phyloP scores from a whole-genome alignment of 2,329 filamentous ascomycete species.

The Nigrospora oryzae region DNA sequence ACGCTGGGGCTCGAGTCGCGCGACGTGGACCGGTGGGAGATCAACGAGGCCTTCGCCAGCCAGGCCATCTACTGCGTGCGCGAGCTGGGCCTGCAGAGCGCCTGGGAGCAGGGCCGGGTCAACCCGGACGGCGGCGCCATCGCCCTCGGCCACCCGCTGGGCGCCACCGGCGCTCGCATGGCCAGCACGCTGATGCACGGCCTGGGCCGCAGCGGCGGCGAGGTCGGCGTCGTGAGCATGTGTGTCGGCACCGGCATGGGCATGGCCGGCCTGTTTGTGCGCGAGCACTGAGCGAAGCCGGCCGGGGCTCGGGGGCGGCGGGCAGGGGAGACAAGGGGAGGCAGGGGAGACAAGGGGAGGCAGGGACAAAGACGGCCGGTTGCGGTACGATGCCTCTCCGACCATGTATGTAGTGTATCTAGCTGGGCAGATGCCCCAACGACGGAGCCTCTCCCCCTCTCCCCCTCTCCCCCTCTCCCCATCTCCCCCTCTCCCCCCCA shows the following conservation, averaged over 20 bases:
- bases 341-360: no score
- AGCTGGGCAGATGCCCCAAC: no score
- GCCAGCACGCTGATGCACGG: conserved; percentile 61
- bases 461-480: no score
- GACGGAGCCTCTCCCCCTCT: no score
- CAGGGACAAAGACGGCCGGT: no score
- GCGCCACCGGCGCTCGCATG: conserved; percentile 80
- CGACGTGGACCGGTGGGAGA: conserved; percentile 82
- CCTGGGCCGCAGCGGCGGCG: conserved; percentile 58
- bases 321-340: no score
- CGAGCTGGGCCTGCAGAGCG: conserved; percentile 56
- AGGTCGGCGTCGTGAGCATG: conserved; percentile 85
- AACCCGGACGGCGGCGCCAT: conserved; percentile 93
- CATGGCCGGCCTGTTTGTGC: conserved; percentile 60
- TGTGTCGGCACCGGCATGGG: conserved; percentile 80
- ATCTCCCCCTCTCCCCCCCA: no score
- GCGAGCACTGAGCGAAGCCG: conserved; percentile 35
- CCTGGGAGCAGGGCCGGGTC: conserved; percentile 57
- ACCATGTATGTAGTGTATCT: no score
- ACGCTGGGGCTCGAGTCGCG: conserved; percentile 56
- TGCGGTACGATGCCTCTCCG: no score
- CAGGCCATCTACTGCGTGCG: conserved; percentile 64
- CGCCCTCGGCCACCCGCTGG: conserved; percentile 85
- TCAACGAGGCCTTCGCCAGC: conserved; percentile 76
- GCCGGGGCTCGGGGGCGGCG: neutral